Base-by-base conservation (phyloP, 306 rosid genomes). In the Fragaria ananassa region DNA sequence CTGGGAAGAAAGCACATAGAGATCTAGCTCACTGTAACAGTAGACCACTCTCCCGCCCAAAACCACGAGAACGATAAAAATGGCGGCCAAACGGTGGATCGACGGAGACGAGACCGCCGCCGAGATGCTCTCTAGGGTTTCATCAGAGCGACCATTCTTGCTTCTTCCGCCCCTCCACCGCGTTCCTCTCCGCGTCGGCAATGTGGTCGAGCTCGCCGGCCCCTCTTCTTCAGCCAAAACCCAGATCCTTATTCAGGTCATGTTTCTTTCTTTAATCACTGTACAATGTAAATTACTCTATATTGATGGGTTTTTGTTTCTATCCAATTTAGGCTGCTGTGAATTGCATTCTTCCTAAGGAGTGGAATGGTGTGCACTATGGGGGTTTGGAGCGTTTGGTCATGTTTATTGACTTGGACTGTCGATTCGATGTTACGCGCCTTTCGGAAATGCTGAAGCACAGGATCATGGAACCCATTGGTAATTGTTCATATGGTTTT, bases 141-240 rank as follows among this genome's bases (percentile, higher is more conserved):
- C 80, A 62, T 82, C 62, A 15, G 86, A 85, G 49, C 89, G 91
- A 7, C 91, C 91, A 10, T 83, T 86, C 75, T 37, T 83, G 54
- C 87, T 87, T 54, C 89, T 86, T 64, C 96, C 91, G 19, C 96
- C 97, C 7, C 96, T 93, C 71, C 90, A 93, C 53, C 81, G 89
- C 57, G 89, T 93, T 64, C 92, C 98, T 69, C 89, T 93, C 46
- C 91, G 97, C 70, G 79, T 78, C 47, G 92, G 98, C 35, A 93
- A 93, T 61, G 96, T 93, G n/a, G 71, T 93, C 13, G 98, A 93
- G 84, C 75, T 93, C 56, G 83, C 85, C 70, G 98, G 98, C 1
- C 93, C 98, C 58, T 87, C 97, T 17, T 83, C 93, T 68, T 93
- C 97, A n/a, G 89, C 92, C 75, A 93, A 89, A 80, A 91, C 98